Evolutionary conservation across 2,329 filamentous ascomycete species (phyloP).

Genomic region (Aspergillus jensenii): DNA sequence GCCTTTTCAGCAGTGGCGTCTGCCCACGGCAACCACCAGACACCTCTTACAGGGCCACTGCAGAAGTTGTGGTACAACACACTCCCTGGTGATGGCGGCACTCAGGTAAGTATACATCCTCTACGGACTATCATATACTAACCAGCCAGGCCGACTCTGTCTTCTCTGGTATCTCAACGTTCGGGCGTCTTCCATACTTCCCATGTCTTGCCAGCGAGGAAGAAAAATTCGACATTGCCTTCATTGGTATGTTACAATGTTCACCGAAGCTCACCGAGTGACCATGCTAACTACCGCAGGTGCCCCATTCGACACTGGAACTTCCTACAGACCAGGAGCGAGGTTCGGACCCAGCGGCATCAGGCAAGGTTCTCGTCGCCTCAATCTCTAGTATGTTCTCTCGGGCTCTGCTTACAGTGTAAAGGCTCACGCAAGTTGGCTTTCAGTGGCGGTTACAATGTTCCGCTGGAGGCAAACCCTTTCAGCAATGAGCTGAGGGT

Average conservation of each 20-base stretch:
- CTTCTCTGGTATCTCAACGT: constrained; percentile 85
- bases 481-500: constrained; percentile 80
- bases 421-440: constrained; percentile 49
- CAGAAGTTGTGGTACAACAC: constrained; percentile 79
- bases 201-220: constrained; percentile 71
- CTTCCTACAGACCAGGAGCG: constrained; percentile 79
- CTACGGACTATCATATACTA: background rate
- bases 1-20: constrained; percentile 52
- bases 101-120: constrained; percentile 59
- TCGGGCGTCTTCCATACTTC: constrained; percentile 74
- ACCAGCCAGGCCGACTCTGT: constrained; percentile 73
- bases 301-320: constrained; percentile 82
- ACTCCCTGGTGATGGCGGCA: constrained; percentile 79
- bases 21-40: constrained; percentile 64
- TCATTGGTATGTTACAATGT: constrained; percentile 71
- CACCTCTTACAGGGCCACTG: constrained; percentile 66
- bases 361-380: constrained; percentile 77
- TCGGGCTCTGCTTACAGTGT: constrained; percentile 22
- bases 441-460: constrained; percentile 80
- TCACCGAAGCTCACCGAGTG: background rate
- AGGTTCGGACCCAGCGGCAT: constrained; percentile 83
- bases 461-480: constrained; percentile 74
- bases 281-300: constrained; percentile 44
- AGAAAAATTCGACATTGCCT: constrained; percentile 79
- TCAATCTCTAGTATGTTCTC: constrained; percentile 77